Conservation (phyloP, 805 yeast genomes). For the Saccharomycopsis oosterbeekiorum region DNA sequence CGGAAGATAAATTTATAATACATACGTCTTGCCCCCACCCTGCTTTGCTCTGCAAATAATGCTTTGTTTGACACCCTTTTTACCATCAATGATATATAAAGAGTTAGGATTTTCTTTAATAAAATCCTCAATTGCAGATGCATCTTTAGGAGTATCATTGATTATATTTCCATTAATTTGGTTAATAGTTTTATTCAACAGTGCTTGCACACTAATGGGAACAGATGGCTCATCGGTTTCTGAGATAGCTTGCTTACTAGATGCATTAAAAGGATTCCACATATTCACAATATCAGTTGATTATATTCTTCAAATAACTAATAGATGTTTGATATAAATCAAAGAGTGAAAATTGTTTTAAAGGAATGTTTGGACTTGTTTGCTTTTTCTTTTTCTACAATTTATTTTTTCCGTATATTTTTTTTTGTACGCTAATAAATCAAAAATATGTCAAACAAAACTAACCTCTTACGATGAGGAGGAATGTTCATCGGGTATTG, state of each 20-base stretch:
- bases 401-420: background rate
- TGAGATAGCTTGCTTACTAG: background rate
- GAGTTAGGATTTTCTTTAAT: constrained; percentile 13
- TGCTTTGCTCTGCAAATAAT: constrained; percentile 14
- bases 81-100: constrained; percentile 17
- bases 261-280: constrained; percentile 15
- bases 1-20: background rate
- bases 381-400: background rate
- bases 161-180: constrained; percentile 10
- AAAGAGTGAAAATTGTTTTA: background rate
- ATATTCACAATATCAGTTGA: background rate
- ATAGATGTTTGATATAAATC: background rate
- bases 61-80: constrained; percentile 13
- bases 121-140: constrained; percentile 9
- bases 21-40: constrained; percentile 13
- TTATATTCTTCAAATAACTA: background rate
- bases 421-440: background rate
- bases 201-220: background rate
- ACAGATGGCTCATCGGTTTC: constrained; percentile 1
- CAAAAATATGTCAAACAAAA: background rate
- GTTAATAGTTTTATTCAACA: constrained; percentile 9
- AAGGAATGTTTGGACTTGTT: background rate
- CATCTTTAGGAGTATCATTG: constrained; percentile 6
- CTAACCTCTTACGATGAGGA: no score
- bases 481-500: no score